Conservation (phyloP, 768 basidiomycete species). For the Neoboletus brunneissimus region DNA sequence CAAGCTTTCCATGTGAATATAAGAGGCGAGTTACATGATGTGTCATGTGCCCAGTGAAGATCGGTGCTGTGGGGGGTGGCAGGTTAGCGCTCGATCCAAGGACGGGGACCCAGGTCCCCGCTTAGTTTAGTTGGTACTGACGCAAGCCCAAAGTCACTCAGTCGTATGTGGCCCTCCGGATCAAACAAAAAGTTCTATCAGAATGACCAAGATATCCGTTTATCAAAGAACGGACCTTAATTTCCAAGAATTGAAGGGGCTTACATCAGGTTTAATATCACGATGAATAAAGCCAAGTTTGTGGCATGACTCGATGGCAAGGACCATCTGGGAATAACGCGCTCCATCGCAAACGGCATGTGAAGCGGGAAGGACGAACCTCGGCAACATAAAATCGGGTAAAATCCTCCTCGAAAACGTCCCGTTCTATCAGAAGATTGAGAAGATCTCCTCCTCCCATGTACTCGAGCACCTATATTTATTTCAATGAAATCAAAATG, state of each 20-base stretch:
- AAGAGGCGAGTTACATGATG: constrained; percentile 56
- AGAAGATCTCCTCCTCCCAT: constrained; percentile 97
- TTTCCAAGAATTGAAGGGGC: constrained; percentile 31
- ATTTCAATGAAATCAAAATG: constrained; percentile 55
- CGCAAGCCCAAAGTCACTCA: constrained; percentile 96
- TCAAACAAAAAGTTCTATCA: constrained; percentile 92
- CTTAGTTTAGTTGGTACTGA: constrained; percentile 46
- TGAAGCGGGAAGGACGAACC: constrained; percentile 42
- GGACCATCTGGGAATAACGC: constrained; percentile 70
- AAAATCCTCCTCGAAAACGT: constrained; percentile 88
- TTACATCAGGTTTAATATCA: constrained; percentile 93
- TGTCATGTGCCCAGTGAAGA: constrained; percentile 97
- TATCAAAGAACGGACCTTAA: constrained; percentile 30
- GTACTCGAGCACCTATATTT: constrained; percentile 78
- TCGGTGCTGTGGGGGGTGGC: constrained; percentile 58
- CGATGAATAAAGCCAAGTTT: constrained; percentile 95
- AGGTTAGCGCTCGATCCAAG: constrained; percentile 18
- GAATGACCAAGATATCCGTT: constrained; percentile 23
- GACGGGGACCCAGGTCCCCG: constrained; percentile 23
- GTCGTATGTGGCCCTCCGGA: constrained; percentile 87
- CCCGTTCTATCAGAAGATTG: constrained; percentile 90
- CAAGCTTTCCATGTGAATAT: constrained; percentile 1
- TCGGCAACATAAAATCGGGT: constrained; percentile 94
- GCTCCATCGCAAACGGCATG: constrained; percentile 21
- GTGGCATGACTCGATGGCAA: constrained; percentile 91